Percentiles rank a stretch among this genome's conserved stretches.
phyloP scores from a whole-genome alignment of 1,284 basidiomycete genomes.

The Tylopilus sp. region DNA sequence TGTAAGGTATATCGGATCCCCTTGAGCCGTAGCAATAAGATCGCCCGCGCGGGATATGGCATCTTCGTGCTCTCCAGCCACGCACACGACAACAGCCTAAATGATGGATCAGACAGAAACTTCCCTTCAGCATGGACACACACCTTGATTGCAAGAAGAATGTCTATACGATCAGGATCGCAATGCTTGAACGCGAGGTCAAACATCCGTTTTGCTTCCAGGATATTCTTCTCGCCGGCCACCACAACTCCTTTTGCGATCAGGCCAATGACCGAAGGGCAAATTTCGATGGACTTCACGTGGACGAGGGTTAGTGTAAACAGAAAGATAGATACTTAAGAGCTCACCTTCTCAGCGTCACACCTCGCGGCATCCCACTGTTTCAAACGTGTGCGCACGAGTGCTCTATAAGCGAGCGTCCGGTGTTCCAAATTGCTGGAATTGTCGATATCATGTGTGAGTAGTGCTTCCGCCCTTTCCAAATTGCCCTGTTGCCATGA shows the following conservation, averaged over 20 bases:
- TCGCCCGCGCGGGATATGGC: neutral
- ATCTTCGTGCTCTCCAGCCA: neutral
- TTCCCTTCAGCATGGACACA: neutral
- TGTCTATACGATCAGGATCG: no score
- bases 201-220: neutral
- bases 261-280: neutral
- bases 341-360: neutral
- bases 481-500: no score
- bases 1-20: no score
- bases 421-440: no score
- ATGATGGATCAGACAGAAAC: neutral
- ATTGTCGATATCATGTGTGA: no score
- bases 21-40: neutral
- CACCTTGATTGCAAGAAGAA: constrained; percentile 6
- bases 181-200: constrained; percentile 3
- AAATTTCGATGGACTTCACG: neutral
- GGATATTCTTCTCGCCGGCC: neutral
- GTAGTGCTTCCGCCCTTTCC: no score
- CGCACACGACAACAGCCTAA: constrained; percentile 1
- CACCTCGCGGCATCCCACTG: neutral
- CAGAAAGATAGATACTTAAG: no score
- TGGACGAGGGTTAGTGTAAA: neutral
- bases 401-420: neutral
- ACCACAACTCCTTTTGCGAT: neutral
- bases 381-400: neutral